Base-by-base conservation (phyloP, 306 rosid species). In the Mucuna pruriens region DNA sequence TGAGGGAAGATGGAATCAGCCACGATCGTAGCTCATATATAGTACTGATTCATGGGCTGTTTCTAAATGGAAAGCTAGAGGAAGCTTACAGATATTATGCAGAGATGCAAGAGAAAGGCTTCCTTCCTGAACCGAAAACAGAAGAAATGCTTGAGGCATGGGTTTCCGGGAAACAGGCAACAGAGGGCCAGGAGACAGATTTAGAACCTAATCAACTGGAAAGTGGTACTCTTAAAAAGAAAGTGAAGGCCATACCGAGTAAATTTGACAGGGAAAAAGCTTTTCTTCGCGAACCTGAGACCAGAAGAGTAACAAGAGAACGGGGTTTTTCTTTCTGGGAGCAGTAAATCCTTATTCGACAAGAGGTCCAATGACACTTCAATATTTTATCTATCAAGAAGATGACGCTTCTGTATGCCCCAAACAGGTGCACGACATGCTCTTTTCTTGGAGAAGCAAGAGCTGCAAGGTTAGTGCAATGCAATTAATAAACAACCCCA, bases 1-100 rank as follows among this genome's bases (percentile, higher is more conserved):
- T 95, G 97, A 89, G 51, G 71, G 90, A 87, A 48, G 82, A 49
- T 64, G 95, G 91, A 80, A 83, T 87, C 55, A 25, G 85, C 64
- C 97, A 85, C 25, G 97, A 95, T 77, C 97, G 93, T 23, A 90
- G 97, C 85, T 89, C 94, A 4, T 95, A 92, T 66, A 89, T 90
- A 51, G 97, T 90, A 73, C 86, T 95, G 83, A 90, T 95, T 75
- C 98, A 95, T 68, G 98, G 98, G 22, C 88, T 94, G 63, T 92
- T 91, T 91, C 75, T 94, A 80, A 92, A 91, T 69, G 92, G 91
- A 19, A 89, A 87, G 80, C 54, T 92, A 74, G 89, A 92, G 76
- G 90, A 92, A 86, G 98, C 97, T 16, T 42, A 86, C 88, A 88
- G 72, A 81, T 95, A 87, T 79, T 95, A 95, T 79, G 20, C 68